Base-by-base conservation (phyloP, 176 grass and related monocot species). In the Elaeis guineensis region DNA sequence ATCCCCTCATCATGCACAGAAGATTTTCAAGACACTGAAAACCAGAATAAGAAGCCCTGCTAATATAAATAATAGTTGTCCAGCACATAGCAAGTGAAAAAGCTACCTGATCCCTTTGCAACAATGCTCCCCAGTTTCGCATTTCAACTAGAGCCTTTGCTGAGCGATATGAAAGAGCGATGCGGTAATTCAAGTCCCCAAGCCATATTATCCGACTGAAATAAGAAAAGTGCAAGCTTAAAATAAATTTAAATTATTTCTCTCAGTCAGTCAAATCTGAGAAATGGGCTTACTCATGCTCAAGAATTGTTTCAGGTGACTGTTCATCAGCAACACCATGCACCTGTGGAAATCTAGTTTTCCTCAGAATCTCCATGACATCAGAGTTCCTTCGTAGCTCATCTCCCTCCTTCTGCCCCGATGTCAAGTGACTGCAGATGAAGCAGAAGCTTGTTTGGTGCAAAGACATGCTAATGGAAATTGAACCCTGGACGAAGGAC, bases 371-470 rank as follows among this genome's bases (percentile, higher is more conserved):
- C 77, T 95, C 90, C 52, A 84, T 55, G 17, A 95, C 90, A 49
- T 95, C 90, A 0, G 86, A 82, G 70, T 95, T 95, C 74, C 90
- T 76, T 64, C 90, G 67, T 54, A 95, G 77, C 61, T 95, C 86
- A 28, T 95, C 86, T 0, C 90, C 90, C 20, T 95, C 90, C 19
- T 95, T 95, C 62, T 95, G 77, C 32, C 90, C 90, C 19, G 90
- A 95, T 24, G 90, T 95, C 56, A 95, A 87, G 73, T 95, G 90
- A 72, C 79, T 95, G 67, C 90, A 95, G 28, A 95, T 84, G 73
- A 95, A 95, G 62, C 90, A 95, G 56, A 95, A 95, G 65, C 83
- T 95, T 76, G 90, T 95, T 62, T 90, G 82, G 74, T 95, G 90
- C 57, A 95, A 68, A 56, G 79, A 79, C 86, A 95, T 95, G 55